phyloP scores from a whole-genome alignment of 2,329 filamentous ascomycete genomes.

The Aspergillus persii region DNA sequence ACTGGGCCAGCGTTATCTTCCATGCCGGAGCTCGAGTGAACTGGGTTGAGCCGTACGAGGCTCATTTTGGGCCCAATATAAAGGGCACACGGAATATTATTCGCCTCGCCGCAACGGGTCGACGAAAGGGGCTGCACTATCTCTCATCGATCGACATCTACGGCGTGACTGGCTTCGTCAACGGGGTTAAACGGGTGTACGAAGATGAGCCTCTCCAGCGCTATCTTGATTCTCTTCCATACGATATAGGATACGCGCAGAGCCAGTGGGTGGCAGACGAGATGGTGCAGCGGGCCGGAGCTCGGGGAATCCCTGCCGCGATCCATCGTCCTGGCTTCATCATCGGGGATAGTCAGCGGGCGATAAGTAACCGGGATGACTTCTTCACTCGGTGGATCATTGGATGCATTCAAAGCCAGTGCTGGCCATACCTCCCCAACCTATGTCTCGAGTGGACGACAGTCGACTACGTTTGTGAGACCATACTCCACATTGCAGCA shows the following conservation, averaged over 20 bases:
- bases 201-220: not conserved
- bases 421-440: not conserved
- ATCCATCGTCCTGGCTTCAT: slow-evolving; percentile 2
- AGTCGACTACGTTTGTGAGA: not conserved
- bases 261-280: not conserved
- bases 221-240: not conserved
- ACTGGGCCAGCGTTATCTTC: slow-evolving; percentile 3
- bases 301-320: not conserved
- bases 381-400: not conserved
- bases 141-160: not conserved
- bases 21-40: not conserved
- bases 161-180: not conserved
- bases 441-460: not conserved
- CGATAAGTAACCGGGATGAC: not conserved
- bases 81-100: not conserved
- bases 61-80: not conserved
- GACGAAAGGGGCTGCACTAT: slow-evolving; percentile 1
- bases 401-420: not conserved
- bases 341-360: not conserved
- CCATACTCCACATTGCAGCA: not conserved
- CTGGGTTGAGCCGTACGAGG: slow-evolving; percentile 1
- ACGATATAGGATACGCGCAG: not conserved
- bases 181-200: not conserved
- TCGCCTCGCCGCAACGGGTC: not conserved
- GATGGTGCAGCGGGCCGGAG: not conserved